These are phyloP conservation scores for Colletotrichum viniferum DNA, from an alignment of 2,329 filamentous ascomycete species.

Conservation along the genomic window DNA sequence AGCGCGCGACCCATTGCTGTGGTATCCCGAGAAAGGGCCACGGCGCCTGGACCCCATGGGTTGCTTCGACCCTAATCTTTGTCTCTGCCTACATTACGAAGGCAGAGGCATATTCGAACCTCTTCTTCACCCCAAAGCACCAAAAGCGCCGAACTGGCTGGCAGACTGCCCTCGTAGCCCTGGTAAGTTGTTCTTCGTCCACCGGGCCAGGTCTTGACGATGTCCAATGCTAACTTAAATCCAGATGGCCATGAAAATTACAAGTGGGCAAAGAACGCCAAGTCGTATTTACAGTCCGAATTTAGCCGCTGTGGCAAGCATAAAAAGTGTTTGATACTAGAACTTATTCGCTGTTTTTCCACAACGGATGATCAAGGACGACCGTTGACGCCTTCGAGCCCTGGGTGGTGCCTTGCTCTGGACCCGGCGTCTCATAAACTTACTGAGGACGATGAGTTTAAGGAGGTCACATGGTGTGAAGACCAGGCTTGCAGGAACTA, in stretches of 20 bases:
- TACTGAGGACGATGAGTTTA: background rate
- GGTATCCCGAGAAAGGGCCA: background rate
- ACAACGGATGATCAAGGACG: background rate
- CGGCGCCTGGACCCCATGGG: background rate
- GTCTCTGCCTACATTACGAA: background rate
- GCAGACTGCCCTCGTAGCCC: background rate
- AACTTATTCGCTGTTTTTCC: fast-evolving
- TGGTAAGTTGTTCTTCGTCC: background rate
- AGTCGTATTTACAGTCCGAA: background rate
- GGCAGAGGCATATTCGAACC: background rate
- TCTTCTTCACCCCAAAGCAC: background rate
- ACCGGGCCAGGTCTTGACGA: background rate
- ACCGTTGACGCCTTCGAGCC: background rate
- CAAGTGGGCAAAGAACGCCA: background rate
- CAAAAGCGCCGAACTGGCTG: background rate
- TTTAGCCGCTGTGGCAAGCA: background rate
- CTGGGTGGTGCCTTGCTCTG: background rate
- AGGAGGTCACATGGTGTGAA: background rate
- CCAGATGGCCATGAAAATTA: fast-evolving
- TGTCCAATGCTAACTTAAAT: background rate
- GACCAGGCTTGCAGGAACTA: background rate
- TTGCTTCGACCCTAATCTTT: background rate
- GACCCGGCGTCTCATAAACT: background rate
- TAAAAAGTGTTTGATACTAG: background rate
- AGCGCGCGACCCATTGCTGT: background rate